Base-by-base conservation (phyloP, 108 stramenopile genomes). In the Poteriospumella lacustris region DNA sequence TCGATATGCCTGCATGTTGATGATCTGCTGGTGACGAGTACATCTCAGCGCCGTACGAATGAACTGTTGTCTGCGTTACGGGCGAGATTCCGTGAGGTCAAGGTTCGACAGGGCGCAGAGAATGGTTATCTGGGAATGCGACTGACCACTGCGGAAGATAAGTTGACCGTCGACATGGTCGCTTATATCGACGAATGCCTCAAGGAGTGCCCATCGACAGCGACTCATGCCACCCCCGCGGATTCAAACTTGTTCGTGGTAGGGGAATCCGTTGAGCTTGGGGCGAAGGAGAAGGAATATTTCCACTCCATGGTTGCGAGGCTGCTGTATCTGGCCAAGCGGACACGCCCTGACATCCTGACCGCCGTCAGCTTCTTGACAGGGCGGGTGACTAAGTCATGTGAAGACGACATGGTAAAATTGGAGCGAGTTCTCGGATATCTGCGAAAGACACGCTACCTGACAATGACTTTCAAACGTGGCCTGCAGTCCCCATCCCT, bases 1-100 rank as follows among this genome's bases (percentile, higher is more conserved):
- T 33, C 70, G 42, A 5, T 73, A 34, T 12, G 9, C 36, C 38
- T 73, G 9, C 70, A 73, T 24, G 70, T 73, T 3, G 70, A 73
- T 56, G 70, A 73, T 24, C 9, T 73, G 70, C 5, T 34, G 31
- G 33, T 73, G 5, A 73, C 12, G 9, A 31, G 29, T 24, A 3
- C 5, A 31, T 12, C 5, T 24, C 5, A 24, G 31, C 33, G 36
- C 9, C 12, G 3, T 64, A 24, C 36, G 15, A 34, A 64, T 24
- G 31, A 64, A 31, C 12, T 64, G 9, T 34, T 64, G 28, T 5
- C 5, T 9, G 60, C 9, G 12, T 24, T 64, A 64, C 28, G 36
- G 9, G 36, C 9, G 5, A 64, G 9, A 24, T 64, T 12, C 31
- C 28, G 36, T 3, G 36, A 64, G 9, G 60, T 64, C 5, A 64